Percentiles rank a stretch among this genome's conserved stretches.
These are phyloP conservation scores for Sugiyamaella xylanicola DNA, from an alignment of 1,139 yeast species.

Conservation along the genomic window DNA sequence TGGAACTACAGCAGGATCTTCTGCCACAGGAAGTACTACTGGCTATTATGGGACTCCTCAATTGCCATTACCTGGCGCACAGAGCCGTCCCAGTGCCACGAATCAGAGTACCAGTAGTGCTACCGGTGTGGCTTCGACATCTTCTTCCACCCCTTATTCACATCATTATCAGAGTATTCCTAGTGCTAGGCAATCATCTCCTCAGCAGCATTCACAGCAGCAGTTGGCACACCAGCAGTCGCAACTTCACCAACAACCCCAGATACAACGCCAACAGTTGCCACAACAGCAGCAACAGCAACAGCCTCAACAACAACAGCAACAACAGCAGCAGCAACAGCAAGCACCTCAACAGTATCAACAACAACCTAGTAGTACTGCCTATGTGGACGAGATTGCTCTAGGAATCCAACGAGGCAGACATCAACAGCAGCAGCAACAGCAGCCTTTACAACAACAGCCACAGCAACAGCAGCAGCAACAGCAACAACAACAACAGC, in stretches of 20 bases:
- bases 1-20: slow-evolving; percentile 3
- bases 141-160: background rate
- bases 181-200: slow-evolving; percentile 13
- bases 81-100: slow-evolving; percentile 10
- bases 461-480: slow-evolving; percentile 8
- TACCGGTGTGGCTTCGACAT: background rate
- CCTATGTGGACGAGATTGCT: slow-evolving; percentile 16
- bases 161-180: slow-evolving; percentile 15
- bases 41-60: slow-evolving; percentile 20
- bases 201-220: slow-evolving; percentile 19
- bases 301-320: slow-evolving; percentile 15
- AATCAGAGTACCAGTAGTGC: background rate
- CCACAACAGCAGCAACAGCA: slow-evolving; percentile 18
- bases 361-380: slow-evolving; percentile 5
- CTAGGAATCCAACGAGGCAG: slow-evolving; percentile 13
- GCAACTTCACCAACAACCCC: slow-evolving; percentile 19
- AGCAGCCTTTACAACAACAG: slow-evolving; percentile 13
- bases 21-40: background rate
- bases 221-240: slow-evolving; percentile 17
- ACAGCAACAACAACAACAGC: slow-evolving; percentile 17
- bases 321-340: slow-evolving; percentile 12
- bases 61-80: slow-evolving; percentile 21
- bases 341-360: slow-evolving; percentile 7
- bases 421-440: slow-evolving; percentile 18
- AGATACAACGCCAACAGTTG: slow-evolving; percentile 17